Base-by-base conservation (phyloP, 1,284 basidiomycete genomes). In the Afroboletus lepidellus region DNA sequence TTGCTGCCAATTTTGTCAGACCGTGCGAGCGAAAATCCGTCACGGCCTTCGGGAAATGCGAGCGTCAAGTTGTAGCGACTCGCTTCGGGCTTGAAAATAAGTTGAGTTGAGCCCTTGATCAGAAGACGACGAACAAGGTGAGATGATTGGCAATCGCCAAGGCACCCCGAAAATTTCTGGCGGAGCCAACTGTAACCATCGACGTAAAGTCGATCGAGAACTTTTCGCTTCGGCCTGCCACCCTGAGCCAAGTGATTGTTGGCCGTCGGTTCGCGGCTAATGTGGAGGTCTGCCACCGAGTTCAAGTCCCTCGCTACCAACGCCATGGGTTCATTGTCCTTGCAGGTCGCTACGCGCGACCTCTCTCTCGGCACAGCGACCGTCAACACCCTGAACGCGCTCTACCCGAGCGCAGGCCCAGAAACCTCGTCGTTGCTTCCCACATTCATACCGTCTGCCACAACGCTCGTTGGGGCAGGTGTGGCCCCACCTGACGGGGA, bases 401-500 rank as follows among this genome's bases (percentile, higher is more conserved):
- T 52, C 33, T 58, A 54, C 16, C 29, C 39, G 21, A 8, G 8
- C 24, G 13, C 25, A 33, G 6, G 7, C 6, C 12, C 20, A 8
- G 32, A 37, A 27, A 32, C 42, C 12, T 20, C 34, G 24, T 30
- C 53, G 30, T 49, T 44, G 8, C 48, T 56, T 30, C 47, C 59
- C 30, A 50, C 43, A 20, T 61, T 53, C 50, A 32, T 53, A 18
- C 51, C 48, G 2, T 46, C 47, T 27, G 45, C 43, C 25, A 46
- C 43, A 23, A 62, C 60, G 25, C 51, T 61, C 37, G 37, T 60
- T 30, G 49, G 42, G 23, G 27, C 36, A 8, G 41, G 42, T n/a
- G 25, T 13, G 13, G 24, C 30, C 25, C 57, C 57, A 42, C 50
- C 44, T 18, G 42, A 55, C 18, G 23, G 44, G 29, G 37, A 41